These are phyloP conservation scores for Chloropicon primus DNA, from an alignment of 139 green algal genomes.

Conservation along the genomic window DNA sequence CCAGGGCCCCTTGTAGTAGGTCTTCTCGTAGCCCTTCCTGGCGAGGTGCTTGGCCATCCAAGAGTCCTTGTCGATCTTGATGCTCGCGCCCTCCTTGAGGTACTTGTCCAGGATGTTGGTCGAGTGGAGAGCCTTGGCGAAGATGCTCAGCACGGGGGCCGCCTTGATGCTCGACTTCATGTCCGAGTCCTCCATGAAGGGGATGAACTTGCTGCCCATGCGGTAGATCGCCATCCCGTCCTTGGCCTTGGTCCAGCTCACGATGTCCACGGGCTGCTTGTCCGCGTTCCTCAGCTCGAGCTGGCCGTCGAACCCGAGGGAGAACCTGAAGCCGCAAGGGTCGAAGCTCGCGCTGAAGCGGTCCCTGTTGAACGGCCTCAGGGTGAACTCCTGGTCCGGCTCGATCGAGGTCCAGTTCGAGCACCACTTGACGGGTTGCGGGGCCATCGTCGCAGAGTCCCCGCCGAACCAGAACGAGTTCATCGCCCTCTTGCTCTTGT, in stretches of 20 bases:
- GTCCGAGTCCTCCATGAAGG: neutral
- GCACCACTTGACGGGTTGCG: neutral
- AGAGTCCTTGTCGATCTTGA: neutral
- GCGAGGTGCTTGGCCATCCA: neutral
- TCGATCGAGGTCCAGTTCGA: neutral
- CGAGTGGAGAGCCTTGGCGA: neutral
- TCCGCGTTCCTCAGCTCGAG: neutral
- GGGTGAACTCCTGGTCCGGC: neutral
- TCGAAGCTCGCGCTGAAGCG: neutral
- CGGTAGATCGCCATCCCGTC: neutral
- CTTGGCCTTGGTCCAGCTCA: neutral
- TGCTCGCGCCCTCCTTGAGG: neutral
- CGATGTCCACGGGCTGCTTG: neutral
- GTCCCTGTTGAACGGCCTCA: neutral
- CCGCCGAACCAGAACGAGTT: neutral
- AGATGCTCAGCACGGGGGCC: neutral
- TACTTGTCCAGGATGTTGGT: neutral
- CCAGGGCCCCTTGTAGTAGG: neutral
- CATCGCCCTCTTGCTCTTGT: neutral
- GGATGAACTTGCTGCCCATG: neutral
- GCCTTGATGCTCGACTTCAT: neutral
- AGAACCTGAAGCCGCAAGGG: neutral
- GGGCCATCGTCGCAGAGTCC: neutral
- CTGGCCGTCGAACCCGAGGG: neutral
- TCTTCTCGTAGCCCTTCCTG: neutral